phyloP scores from a whole-genome alignment of 2,329 filamentous ascomycete genomes.

The Aspergillus udagawae region DNA sequence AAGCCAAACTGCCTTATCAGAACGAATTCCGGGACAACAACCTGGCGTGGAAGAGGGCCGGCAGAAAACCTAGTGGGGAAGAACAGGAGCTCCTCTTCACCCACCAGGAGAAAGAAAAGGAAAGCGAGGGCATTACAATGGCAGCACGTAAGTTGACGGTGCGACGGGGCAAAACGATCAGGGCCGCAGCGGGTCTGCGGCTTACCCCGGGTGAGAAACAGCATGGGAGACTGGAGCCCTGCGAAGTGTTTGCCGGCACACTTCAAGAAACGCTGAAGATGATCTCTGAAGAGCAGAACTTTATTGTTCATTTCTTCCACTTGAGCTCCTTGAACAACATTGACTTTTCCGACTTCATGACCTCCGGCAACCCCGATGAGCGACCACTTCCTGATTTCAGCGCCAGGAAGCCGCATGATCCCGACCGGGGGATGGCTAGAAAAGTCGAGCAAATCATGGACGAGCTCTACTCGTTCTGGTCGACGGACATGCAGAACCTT shows the following conservation, averaged over 20 bases:
- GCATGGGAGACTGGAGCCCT: constrained; percentile 66
- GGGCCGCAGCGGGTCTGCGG: constrained; percentile 41
- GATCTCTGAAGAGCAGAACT: constrained; percentile 92
- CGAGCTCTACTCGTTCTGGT: constrained; percentile 77
- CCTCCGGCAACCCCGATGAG: constrained; percentile 60
- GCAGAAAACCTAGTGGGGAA: constrained; percentile 69
- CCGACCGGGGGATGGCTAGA: constrained; percentile 80
- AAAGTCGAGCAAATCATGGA: constrained; percentile 85
- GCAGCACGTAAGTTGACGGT: constrained; percentile 88
- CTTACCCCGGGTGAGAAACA: constrained; percentile 47
- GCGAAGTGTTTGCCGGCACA: constrained; percentile 75
- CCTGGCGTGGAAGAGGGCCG: constrained; percentile 73
- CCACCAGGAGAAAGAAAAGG: constrained; percentile 80
- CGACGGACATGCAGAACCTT: constrained; percentile 70
- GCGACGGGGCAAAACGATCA: constrained; percentile 79
- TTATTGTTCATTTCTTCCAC: constrained; percentile 95
- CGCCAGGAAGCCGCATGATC: constrained; percentile 75
- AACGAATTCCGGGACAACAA: constrained; percentile 76
- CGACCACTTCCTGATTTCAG: constrained; percentile 70
- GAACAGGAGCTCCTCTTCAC: constrained; percentile 87
- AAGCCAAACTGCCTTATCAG: constrained; percentile 72
- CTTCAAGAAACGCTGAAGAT: constrained; percentile 78
- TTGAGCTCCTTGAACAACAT: constrained; percentile 75
- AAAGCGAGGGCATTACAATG: constrained; percentile 62
- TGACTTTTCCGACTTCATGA: constrained; percentile 80